Evolutionary conservation across 768 basidiomycete genomes (phyloP).

Genomic region (Auriscalpium orientale): DNA sequence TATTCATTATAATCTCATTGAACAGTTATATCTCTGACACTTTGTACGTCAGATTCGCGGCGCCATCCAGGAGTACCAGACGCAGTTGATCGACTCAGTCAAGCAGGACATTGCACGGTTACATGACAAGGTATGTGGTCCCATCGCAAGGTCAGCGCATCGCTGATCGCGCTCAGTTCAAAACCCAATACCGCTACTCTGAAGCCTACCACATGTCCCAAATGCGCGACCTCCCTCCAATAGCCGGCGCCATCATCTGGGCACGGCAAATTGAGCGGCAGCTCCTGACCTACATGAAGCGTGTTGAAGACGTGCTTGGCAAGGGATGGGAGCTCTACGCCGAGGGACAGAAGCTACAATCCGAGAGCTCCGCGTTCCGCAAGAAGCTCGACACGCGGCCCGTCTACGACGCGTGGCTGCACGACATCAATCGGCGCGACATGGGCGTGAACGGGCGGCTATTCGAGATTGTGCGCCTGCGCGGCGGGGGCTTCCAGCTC

Average conservation of each 20-base stretch:
- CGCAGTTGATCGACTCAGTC: conserved; percentile 93
- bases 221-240: conserved; percentile 97
- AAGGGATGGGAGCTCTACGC: conserved; percentile 99
- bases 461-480: conserved; percentile 80
- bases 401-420: conserved; percentile 94
- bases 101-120: conserved; percentile 96
- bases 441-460: conserved; percentile 87
- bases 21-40: background rate
- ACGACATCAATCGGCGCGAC: conserved; percentile 89
- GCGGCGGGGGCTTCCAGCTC: conserved; percentile 74
- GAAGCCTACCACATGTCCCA: conserved; percentile 98
- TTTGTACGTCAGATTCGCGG: conserved; percentile 66
- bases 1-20: conserved; percentile 22
- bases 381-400: conserved; percentile 93
- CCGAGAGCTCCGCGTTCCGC: conserved; percentile 84
- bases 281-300: conserved; percentile 94
- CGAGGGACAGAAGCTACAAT: conserved; percentile 96
- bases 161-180: conserved; percentile 50
- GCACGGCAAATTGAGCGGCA: conserved; percentile 98
- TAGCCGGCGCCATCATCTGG: conserved; percentile 97
- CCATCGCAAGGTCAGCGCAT: background rate
- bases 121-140: conserved; percentile 68
- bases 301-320: conserved; percentile 95
- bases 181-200: conserved; percentile 90
- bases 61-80: conserved; percentile 98